Evolutionary conservation across 345 rosid species (phyloP), one percentile per base, ranked within the genome.

Genomic region (Salix koriyanagi): DNA sequence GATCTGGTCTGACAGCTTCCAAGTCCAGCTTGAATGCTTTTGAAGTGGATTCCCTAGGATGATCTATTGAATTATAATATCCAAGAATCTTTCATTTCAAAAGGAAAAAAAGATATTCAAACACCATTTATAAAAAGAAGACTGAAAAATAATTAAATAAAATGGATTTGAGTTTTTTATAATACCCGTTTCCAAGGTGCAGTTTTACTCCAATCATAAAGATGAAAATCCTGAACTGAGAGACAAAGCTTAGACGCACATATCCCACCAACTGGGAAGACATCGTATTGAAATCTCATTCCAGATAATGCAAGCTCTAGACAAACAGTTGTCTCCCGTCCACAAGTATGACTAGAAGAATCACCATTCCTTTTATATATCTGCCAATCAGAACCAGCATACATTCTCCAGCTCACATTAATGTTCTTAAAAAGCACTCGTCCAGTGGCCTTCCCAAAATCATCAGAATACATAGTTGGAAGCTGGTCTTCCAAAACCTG

Each of bases 1-100:
- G 94, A 80, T 96, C 90, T 42, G 98, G 99, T 78, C 95, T 91
- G 72, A 93, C 96, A 85, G 94, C 91, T 83, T 92, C 97, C 83
- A 96, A 75, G 76, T 85, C 91, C 85, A 93, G 79, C 88, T 84
- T 91, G 76, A 93, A 82, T 71, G 96, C 95, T 79, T 93, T 86
- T 36, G 98, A 90, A 77, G 91, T 85, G 50, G 95, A 90, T 79
- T 89, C 92, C 82, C 98, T 89, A 41, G 99, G 98, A 81, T 84
- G 95, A 86, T 87, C 95, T 85, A 89, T 93, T 50, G 99, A 92
- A 79, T 81, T 81, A 81, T 89, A 89, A 80, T 86, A 77, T 77
- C 99, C 93, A 71, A 93, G 80, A 74, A 96, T 90, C 99, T 96
- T 78, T 28, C 70, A 87, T 70, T 66, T 67, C 65, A 74, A 69